Base-by-base conservation (phyloP, 768 basidiomycete species). In the Russula virescens region DNA sequence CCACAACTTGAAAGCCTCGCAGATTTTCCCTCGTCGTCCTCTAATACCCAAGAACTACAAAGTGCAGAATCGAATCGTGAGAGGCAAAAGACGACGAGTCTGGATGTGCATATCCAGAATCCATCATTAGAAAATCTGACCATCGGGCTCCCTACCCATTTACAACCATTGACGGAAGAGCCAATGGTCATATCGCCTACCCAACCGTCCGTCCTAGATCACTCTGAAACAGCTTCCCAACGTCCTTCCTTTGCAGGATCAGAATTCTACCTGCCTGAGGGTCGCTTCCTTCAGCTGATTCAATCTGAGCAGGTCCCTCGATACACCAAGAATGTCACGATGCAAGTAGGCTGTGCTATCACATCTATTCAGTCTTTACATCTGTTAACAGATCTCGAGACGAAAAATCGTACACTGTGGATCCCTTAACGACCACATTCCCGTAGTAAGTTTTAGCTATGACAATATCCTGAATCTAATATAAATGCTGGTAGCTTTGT, bases 281-380 rank as follows among this genome's bases (percentile, higher is more conserved):
- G 40, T 45, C 48, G 54, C 6, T 1, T 43, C n/a, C 1, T 56
- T 11, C 28, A 34, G 28, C 9, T 56, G n/a, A 50, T 62, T 51
- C 8, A 50, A 1, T 62, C 61, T 14, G 61, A 62, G 18, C 40
- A 62, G 23, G 18, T 62, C 2, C 55, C 61, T n/a, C 55, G 61
- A 55, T 62, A 62, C 48, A 19, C 48, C n/a, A 56, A 56, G 28
- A 13, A n/a, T 3, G 31, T 28, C 23, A 56, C 5, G 23, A 43
- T 62, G 61, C 16, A 51, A 50, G 55, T 56, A 14, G 28, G 1
- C 11, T 1, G 18, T 45, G 1, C 16, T 7, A n/a, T 51, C 26
- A 5, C 18, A 23, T 5, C 10, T 5, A 14, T 21, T 14, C 14
- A 50, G 3, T 19, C 35, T 31, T 56, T 26, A 46, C 16, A 5